Evolutionary conservation across 139 green algal species (phyloP).

Genomic region (Tetradesmus lagerheimii): DNA sequence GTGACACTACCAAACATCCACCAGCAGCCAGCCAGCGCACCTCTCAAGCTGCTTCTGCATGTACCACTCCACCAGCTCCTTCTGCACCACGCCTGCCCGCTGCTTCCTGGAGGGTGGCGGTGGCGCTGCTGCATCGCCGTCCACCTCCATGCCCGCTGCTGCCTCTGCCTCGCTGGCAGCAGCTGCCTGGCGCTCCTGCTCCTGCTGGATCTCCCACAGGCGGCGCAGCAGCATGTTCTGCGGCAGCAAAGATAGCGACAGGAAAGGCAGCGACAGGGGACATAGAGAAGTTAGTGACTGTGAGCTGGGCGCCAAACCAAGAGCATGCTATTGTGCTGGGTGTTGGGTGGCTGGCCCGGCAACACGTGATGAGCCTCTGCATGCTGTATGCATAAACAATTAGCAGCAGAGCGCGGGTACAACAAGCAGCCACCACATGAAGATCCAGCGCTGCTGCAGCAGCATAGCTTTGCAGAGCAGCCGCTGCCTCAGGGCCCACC

Average conservation of each 20-base stretch:
- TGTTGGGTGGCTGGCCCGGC: not conserved
- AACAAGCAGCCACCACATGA: not conserved
- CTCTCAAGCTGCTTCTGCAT: conserved; percentile 74
- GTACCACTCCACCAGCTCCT: conserved; percentile 90
- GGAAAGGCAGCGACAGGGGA: not conserved
- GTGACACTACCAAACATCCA: not conserved
- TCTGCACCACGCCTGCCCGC: conserved; percentile 71
- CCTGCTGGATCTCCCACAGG: conserved; percentile 67
- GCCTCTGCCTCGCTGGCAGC: conserved; percentile 44
- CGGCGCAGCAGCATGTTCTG: conserved; percentile 75
- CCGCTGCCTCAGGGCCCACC: no score
- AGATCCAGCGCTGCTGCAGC: not conserved
- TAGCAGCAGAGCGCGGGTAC: no score
- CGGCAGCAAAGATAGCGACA: not conserved
- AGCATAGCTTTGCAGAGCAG: no score
- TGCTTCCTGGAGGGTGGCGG: conserved; percentile 14
- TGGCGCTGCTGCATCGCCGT: not conserved
- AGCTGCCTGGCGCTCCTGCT: conserved; percentile 57
- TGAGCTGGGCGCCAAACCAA: no score
- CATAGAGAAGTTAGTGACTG: no score
- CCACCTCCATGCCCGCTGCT: conserved; percentile 50
- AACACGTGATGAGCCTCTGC: not conserved
- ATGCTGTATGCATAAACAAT: not conserved
- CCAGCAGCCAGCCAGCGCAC: conserved; percentile 17
- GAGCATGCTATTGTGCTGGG: not conserved